phyloP scores from a whole-genome alignment of 148 eudicot genomes.

The Linanthus parryae region DNA sequence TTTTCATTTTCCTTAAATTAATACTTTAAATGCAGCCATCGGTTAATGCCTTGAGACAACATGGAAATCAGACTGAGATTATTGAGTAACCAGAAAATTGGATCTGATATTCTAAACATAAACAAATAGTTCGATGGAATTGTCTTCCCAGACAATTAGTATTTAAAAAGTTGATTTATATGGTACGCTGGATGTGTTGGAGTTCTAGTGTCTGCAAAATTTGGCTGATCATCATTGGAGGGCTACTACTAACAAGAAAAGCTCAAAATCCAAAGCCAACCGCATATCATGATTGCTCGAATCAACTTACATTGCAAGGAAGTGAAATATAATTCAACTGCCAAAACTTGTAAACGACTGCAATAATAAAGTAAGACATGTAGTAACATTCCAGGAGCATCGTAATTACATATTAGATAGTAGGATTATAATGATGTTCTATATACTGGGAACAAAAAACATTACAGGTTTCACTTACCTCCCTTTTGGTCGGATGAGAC shows the following conservation, averaged over 20 bases:
- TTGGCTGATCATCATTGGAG: not conserved
- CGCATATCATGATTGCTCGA: not conserved
- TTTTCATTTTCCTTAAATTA: too few species aligned
- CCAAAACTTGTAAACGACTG: not conserved
- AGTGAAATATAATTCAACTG: not conserved
- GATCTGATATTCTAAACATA: too few species aligned
- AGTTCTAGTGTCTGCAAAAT: not conserved
- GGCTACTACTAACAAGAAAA: not conserved
- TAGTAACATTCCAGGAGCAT: not conserved
- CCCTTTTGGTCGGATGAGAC: conserved; percentile 59
- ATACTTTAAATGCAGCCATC: too few species aligned
- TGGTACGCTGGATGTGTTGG: too few species aligned
- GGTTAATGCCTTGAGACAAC: too few species aligned
- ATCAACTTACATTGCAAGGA: not conserved
- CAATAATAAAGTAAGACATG: not conserved
- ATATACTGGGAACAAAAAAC: not conserved
- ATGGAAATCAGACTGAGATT: too few species aligned
- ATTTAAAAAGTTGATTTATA: too few species aligned
- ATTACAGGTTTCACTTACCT: conserved; percentile 39
- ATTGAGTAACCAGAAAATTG: too few species aligned
- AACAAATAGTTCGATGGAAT: too few species aligned
- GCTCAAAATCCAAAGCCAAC: not conserved
- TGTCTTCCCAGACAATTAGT: too few species aligned
- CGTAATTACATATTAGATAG: not conserved
- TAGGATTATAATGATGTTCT: not conserved